Percentiles rank a stretch among this genome's conserved stretches.
Conservation (phyloP, 768 basidiomycete species). For the Vishniacozyma victoriae region DNA sequence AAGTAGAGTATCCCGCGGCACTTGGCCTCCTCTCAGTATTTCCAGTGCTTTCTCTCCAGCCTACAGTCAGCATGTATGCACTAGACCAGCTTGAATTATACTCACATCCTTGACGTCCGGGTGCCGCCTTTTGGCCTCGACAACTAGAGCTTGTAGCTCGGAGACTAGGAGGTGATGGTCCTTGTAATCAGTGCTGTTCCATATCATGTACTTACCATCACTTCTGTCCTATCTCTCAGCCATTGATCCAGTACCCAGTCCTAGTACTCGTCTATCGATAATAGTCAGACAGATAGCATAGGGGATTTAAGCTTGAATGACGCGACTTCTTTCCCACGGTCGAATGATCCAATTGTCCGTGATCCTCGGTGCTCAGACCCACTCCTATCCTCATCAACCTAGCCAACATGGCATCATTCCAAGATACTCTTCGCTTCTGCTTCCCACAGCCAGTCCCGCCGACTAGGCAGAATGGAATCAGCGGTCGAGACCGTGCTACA, state of each 20-base stretch:
- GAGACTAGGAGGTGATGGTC: constrained; percentile 45
- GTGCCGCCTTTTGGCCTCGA: constrained; percentile 80
- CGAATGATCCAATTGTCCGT: neutral
- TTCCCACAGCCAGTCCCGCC: constrained; percentile 22
- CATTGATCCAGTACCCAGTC: constrained; percentile 16
- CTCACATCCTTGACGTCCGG: constrained; percentile 88
- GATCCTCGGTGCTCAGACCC: too few relatives aligned
- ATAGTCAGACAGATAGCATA: too few relatives aligned
- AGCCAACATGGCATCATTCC: constrained; percentile 23
- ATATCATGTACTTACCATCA: neutral
- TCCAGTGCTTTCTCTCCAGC: constrained; percentile 40
- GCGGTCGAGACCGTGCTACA: neutral
- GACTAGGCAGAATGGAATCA: constrained; percentile 5
- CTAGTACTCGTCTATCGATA: too few relatives aligned
- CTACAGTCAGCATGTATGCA: constrained; percentile 6
- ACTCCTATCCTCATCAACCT: neutral
- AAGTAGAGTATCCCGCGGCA: constrained; percentile 3
- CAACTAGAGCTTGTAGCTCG: constrained; percentile 63
- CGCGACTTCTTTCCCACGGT: neutral
- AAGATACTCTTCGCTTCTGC: constrained; percentile 31
- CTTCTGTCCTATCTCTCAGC: neutral
- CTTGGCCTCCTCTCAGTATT: constrained; percentile 22
- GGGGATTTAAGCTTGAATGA: too few relatives aligned
- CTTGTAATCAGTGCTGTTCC: constrained; percentile 9
- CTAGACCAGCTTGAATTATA: neutral